Conservation (phyloP, 1,284 basidiomycete genomes). For the Melampsora larici-populina region DNA sequence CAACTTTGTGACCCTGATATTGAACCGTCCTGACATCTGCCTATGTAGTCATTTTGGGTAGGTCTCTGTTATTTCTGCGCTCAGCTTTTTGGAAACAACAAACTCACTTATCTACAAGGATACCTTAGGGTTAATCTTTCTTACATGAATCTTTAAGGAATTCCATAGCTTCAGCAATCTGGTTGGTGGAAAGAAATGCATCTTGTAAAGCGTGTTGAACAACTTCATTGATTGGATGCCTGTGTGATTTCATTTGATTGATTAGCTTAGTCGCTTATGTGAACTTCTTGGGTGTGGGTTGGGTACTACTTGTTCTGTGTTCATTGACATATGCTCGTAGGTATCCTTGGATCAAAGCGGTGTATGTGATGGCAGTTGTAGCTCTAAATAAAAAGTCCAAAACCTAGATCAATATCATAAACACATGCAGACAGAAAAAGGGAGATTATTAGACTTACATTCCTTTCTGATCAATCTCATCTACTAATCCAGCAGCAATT, state of each 20-base stretch:
- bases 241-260: not conserved
- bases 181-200: constrained; percentile 8
- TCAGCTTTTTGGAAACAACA: too few relatives aligned
- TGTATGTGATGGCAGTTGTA: constrained; percentile 36
- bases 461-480: constrained; percentile 28
- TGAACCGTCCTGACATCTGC: too few relatives aligned
- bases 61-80: too few relatives aligned
- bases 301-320: not conserved
- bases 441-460: constrained; percentile 11
- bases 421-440: too few relatives aligned
- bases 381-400: constrained; percentile 19
- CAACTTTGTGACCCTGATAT: too few relatives aligned
- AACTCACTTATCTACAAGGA: too few relatives aligned
- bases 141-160: constrained; percentile 15
- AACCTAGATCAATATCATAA: not conserved
- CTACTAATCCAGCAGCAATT: constrained; percentile 15
- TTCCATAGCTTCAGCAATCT: constrained; percentile 3
- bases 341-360: constrained; percentile 38
- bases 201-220: constrained; percentile 17
- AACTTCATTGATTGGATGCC: constrained; percentile 25
- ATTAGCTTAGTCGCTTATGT: constrained; percentile 7
- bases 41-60: too few relatives aligned
- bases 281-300: not conserved
- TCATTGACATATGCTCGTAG: constrained; percentile 20
- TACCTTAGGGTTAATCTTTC: not conserved